Percentiles rank a stretch among this genome's conserved stretches.
Conservation (phyloP, 2,329 filamentous ascomycete genomes). For the Paracamarosporium sp. region DNA sequence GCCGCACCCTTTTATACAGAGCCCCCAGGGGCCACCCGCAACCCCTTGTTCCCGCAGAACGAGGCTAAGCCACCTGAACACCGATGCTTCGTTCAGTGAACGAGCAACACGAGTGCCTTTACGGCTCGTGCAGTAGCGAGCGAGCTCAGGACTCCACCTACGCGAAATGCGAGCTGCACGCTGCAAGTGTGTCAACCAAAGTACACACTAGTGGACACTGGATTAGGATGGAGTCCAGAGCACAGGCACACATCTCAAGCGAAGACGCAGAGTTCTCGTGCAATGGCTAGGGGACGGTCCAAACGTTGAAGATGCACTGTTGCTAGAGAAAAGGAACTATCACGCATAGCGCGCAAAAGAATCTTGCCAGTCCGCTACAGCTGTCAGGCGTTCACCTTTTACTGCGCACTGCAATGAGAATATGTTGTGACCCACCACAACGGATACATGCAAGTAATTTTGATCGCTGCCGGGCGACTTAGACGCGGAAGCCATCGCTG, state of each 20-base stretch:
- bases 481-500: background rate
- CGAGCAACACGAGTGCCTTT: slow-evolving; percentile 1
- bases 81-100: background rate
- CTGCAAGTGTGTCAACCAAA: background rate
- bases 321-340: background rate
- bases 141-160: background rate
- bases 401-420: background rate
- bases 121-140: background rate
- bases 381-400: background rate
- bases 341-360: background rate
- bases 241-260: background rate
- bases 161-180: background rate
- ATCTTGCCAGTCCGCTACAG: background rate
- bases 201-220: background rate
- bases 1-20: background rate
- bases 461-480: slow-evolving; percentile 2
- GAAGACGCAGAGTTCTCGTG: background rate
- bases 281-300: background rate
- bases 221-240: background rate
- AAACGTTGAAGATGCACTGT: background rate
- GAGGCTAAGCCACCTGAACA: background rate
- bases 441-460: slow-evolving; percentile 1
- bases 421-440: background rate
- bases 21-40: background rate
- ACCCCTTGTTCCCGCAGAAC: background rate